Percentiles rank a stretch among this genome's conserved stretches.
Conservation (phyloP, 2,329 filamentous ascomycete species). For the Hymenoscyphus fraxineus region DNA sequence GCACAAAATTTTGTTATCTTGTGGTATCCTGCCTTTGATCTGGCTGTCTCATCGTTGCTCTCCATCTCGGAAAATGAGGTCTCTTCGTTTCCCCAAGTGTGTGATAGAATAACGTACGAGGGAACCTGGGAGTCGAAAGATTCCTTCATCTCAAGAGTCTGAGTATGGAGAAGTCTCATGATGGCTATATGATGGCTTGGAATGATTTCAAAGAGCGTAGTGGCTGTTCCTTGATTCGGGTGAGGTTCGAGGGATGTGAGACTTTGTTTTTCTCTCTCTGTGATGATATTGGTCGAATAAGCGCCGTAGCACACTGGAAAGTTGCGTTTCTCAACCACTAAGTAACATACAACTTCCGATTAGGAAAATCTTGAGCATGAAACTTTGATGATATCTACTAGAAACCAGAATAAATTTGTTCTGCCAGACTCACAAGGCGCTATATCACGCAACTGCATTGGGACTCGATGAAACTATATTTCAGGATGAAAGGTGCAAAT, state of each 20-base stretch:
- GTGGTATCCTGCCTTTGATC: slow-evolving; percentile 5
- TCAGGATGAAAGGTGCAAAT: not conserved
- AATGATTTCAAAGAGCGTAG: not conserved
- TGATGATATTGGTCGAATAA: too few species aligned
- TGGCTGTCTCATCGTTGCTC: not conserved
- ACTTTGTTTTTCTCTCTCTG: too few species aligned
- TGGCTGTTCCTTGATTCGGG: not conserved
- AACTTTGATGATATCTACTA: too few species aligned
- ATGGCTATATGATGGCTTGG: not conserved
- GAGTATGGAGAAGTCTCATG: not conserved
- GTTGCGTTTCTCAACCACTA: too few species aligned
- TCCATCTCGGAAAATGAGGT: slow-evolving; percentile 20
- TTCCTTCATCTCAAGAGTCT: not conserved
- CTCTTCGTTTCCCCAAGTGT: slow-evolving; percentile 34
- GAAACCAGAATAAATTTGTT: too few species aligned
- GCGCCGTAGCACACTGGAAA: too few species aligned
- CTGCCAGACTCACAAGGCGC: too few species aligned
- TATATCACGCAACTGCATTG: not conserved
- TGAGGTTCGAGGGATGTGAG: not conserved
- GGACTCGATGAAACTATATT: not conserved
- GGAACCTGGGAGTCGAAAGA: slow-evolving; percentile 15
- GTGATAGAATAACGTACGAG: slow-evolving; percentile 34
- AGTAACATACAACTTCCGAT: too few species aligned
- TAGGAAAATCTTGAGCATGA: too few species aligned
- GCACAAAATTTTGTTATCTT: not conserved